Evolutionary conservation across 768 basidiomycete genomes (phyloP), one percentile per base, ranked within the genome.

Genomic region (Tubosaeta brunneosetosa): DNA sequence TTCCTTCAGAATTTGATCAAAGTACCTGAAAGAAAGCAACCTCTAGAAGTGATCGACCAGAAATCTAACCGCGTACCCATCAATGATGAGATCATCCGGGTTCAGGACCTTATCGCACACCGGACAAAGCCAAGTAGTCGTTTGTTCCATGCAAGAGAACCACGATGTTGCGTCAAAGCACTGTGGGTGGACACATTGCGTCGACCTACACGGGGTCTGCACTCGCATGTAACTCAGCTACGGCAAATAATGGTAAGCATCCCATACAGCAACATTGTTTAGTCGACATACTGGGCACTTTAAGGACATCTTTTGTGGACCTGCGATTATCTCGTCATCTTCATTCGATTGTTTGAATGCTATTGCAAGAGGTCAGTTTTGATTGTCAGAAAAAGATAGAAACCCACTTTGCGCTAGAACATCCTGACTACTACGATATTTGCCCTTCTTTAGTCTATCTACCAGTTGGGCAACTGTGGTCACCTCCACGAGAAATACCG

Each of bases 151-250:
- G 66, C 95, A 84, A 5, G 86, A 86, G 63, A 88, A 91, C 94
- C 94, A 99, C 37, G 89, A 91, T 16, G 77, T 78, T 0, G 94
- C 94, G 69, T 99, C 97, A 70, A 98, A 99, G 67, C 97, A 99
- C 60, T 94, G 90, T 7, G 89, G 73, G 69, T 98, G 97, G 34
- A 88, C 83, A 63, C 97, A 98, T 53, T 77, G 75, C n/a, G 74
- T 77, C 1, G 97, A 94, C 29, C 95, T 88, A 66, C 89, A 85
- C 8, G 97, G 95, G 0, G 81, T 86, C 32, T 71, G 75, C 51
- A 99, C 84, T 6, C 94, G 88, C 68, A 85, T 81, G 67, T 88
- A 97, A 42, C 91, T 92, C 55, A 99, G 74, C 94, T 80, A 58
- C 42, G 38, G 54, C 22, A 55, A 43, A 34, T 11, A 17, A 44